Evolutionary conservation across 2,329 filamentous ascomycete genomes (phyloP), one percentile per base, ranked within the genome.

Genomic region (Paraconiothyrium brasiliense): DNA sequence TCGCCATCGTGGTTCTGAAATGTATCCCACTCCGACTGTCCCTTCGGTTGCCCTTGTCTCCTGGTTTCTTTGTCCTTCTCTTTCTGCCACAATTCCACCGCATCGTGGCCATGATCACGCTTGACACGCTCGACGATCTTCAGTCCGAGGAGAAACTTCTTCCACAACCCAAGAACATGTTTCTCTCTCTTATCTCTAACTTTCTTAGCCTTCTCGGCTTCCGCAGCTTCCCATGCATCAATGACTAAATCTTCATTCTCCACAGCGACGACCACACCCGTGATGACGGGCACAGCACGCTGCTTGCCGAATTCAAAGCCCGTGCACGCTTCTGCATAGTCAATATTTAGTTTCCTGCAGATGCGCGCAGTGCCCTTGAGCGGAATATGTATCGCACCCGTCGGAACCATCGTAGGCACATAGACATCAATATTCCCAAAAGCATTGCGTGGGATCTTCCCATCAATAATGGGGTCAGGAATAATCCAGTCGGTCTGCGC

Each of bases 341-440:
- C 93, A 41, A 98, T 90, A 4, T 88, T 88, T 0, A 99, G 83
- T 63, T 91, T 89, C 75, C 92, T 93, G 77, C 94, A 97, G 1
- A 97, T 87, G 51, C 90, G 89, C 35, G 90, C 89, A 0, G 90
- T 90, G 0, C 92, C 92, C 49, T 90, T 87, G 57, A 90, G 89
- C 0, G 93, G 93, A 1, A 98, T 85, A 75, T 99, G 95, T 0
- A 91, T 86, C 2, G 94, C 94, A 0, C 95, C 94, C 44, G 81
- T 79, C 0, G 95, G 95, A 30, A 96, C 90, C 95, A 99, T 98
- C 64, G 92, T 93, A 43, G 93, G 90, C 0, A 92, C 94, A 76
- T 97, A 99, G 58, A 97, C 88, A 76, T 99, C 95, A 64, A 99
- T 98, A 68, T 99, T 99, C 9, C 94, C 94, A 70, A 94, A 99